phyloP scores from a whole-genome alignment of 2,329 filamentous ascomycete species.

The Blastomyces silverae region DNA sequence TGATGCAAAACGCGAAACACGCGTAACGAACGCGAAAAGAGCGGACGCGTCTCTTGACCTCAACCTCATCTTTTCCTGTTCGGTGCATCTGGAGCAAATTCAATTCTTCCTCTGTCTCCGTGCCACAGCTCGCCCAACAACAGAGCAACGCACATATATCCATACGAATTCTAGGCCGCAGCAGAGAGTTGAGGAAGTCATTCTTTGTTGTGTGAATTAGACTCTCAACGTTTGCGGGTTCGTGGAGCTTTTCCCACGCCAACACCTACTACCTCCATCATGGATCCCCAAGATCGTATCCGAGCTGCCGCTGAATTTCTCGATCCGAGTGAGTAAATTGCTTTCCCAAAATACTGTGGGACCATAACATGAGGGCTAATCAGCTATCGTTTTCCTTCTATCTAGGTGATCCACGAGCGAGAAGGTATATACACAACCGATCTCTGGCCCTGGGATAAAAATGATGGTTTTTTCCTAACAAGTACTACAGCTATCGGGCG shows the following conservation, averaged over 20 bases:
- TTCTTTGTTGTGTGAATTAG: not conserved
- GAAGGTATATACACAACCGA: constrained; percentile 40
- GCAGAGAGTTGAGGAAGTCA: not conserved
- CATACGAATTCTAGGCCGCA: not conserved
- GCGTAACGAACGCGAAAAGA: constrained; percentile 15
- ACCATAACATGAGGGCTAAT: constrained; percentile 17
- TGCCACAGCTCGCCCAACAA: not conserved
- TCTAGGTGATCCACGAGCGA: constrained; percentile 51
- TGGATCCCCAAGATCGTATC: constrained; percentile 62
- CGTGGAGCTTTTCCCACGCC: not conserved
- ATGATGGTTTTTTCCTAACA: constrained; percentile 39
- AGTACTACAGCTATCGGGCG: constrained; percentile 68
- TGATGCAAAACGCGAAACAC: constrained; percentile 6
- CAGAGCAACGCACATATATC: not conserved
- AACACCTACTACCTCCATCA: constrained; percentile 9
- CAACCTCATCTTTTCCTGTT: not conserved
- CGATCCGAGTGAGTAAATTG: constrained; percentile 65
- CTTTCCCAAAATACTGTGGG: constrained; percentile 3
- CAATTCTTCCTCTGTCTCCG: not conserved
- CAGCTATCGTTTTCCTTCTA: constrained; percentile 14
- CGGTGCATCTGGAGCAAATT: not conserved
- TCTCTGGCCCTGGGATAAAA: not conserved
- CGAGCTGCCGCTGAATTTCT: constrained; percentile 87
- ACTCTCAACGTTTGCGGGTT: not conserved
- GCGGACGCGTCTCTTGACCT: constrained; percentile 14